Percentiles rank a stretch among this genome's conserved stretches.
Evolutionary conservation across 1,284 basidiomycete species (phyloP).

Genomic region (Ceratobasidium sp.): DNA sequence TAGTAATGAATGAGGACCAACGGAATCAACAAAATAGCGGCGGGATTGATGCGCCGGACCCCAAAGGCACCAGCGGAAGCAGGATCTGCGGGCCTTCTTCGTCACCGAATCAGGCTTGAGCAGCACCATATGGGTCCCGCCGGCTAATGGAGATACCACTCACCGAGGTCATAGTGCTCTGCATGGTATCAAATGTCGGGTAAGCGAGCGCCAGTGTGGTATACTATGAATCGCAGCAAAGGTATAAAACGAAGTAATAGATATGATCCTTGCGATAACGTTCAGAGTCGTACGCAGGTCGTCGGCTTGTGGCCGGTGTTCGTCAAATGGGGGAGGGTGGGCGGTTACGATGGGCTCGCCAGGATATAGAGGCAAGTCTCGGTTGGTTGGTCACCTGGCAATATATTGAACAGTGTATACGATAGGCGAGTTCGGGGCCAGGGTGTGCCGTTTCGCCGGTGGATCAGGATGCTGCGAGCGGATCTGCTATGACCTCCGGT

Average conservation of each 20-base stretch:
- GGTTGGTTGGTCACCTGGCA: not conserved
- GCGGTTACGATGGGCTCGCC: slow-evolving; percentile 13
- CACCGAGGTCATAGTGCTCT: slow-evolving; percentile 28
- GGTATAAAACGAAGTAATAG: no score
- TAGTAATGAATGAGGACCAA: slow-evolving; percentile 14
- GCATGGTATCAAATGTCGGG: slow-evolving; percentile 16
- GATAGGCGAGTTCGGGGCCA: slow-evolving; percentile 24
- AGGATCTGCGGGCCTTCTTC: slow-evolving; percentile 23
- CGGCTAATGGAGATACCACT: slow-evolving; percentile 3
- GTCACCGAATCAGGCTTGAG: not conserved
- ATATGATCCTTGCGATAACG: no score
- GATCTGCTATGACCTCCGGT: no score
- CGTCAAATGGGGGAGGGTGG: slow-evolving; percentile 17
- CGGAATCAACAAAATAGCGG: not conserved
- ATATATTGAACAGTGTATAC: slow-evolving; percentile 1
- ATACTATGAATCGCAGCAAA: slow-evolving; percentile 26
- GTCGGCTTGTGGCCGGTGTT: slow-evolving; percentile 39
- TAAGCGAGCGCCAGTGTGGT: slow-evolving; percentile 5
- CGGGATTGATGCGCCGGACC: not conserved
- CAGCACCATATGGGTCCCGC: not conserved
- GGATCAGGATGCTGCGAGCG: slow-evolving; percentile 7
- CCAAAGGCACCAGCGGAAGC: slow-evolving; percentile 12
- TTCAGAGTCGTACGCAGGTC: slow-evolving; percentile 30
- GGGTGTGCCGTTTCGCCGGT: slow-evolving; percentile 33
- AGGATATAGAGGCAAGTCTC: slow-evolving; percentile 15